Conservation (phyloP, 345 rosid genomes). For the Rhodomyrtus tomentosa region DNA sequence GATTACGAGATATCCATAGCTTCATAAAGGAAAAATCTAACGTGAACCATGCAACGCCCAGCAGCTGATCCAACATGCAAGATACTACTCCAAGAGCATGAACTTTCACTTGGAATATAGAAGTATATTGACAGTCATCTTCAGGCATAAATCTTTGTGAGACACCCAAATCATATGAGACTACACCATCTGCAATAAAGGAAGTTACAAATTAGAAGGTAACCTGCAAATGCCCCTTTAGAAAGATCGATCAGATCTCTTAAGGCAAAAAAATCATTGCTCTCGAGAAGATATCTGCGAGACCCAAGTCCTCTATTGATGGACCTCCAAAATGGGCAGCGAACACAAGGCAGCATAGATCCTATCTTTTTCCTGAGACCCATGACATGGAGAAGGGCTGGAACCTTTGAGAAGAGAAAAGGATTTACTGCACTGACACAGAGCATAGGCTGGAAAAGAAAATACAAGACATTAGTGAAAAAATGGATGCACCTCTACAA, state of each 20-base stretch:
- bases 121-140: neutral
- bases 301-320: slow-evolving; percentile 71
- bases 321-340: slow-evolving; percentile 78
- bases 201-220: neutral
- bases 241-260: slow-evolving; percentile 95
- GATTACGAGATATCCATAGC: neutral
- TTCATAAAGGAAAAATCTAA: neutral
- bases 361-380: slow-evolving; percentile 60
- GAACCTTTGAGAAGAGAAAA: slow-evolving; percentile 74
- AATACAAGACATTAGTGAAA: neutral
- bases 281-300: slow-evolving; percentile 90
- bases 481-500: neutral
- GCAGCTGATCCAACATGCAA: neutral
- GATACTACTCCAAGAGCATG: neutral
- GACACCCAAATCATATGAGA: neutral
- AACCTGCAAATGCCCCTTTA: slow-evolving; percentile 96
- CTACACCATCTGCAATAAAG: neutral
- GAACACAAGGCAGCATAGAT: slow-evolving; percentile 73
- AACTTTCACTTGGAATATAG: neutral
- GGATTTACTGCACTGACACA: slow-evolving; percentile 97
- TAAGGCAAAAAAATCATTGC: slow-evolving; percentile 82
- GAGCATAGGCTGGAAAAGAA: slow-evolving; percentile 77
- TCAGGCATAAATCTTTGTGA: neutral
- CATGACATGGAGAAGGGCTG: slow-evolving; percentile 76
- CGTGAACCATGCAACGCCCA: neutral